phyloP scores from a whole-genome alignment of 176 grass and related monocot genomes.

The Phoenix roebelenii region DNA sequence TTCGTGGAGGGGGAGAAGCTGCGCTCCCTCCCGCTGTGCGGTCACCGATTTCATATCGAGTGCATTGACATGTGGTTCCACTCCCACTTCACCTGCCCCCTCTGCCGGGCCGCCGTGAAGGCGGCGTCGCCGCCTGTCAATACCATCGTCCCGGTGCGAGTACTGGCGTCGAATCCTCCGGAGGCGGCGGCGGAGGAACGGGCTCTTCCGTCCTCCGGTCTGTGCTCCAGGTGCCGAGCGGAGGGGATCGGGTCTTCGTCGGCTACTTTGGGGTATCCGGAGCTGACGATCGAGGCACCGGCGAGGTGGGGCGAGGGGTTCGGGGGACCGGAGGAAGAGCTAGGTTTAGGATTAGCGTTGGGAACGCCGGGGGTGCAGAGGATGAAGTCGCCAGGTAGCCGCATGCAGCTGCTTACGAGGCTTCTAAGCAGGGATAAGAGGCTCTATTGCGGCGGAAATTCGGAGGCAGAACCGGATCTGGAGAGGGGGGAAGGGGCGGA shows the following conservation, averaged over 20 bases:
- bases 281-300: slow-evolving; percentile 10
- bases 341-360: slow-evolving; percentile 1
- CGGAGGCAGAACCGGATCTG: slow-evolving; percentile 7
- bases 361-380: background rate
- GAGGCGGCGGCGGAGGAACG: background rate
- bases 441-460: background rate
- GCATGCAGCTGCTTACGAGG: slow-evolving; percentile 16
- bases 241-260: background rate
- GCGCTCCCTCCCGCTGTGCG: slow-evolving; percentile 42
- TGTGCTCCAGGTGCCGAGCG: too few species aligned
- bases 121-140: background rate
- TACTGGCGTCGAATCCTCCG: background rate
- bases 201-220: too few species aligned
- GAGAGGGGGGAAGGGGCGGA: slow-evolving; percentile 2
- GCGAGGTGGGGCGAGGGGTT: background rate
- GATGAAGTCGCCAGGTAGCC: background rate
- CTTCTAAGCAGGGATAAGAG: slow-evolving; percentile 25
- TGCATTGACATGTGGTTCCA: slow-evolving; percentile 68
- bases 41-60: slow-evolving; percentile 49
- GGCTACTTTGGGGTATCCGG: background rate
- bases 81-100: slow-evolving; percentile 43
- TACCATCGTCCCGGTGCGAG: background rate
- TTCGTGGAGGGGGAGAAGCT: slow-evolving; percentile 57
- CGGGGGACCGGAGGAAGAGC: background rate
- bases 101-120: slow-evolving; percentile 46